These are phyloP conservation scores for Boletus pseudopeckii DNA, from an alignment of 768 basidiomycete species.

Conservation along the genomic window DNA sequence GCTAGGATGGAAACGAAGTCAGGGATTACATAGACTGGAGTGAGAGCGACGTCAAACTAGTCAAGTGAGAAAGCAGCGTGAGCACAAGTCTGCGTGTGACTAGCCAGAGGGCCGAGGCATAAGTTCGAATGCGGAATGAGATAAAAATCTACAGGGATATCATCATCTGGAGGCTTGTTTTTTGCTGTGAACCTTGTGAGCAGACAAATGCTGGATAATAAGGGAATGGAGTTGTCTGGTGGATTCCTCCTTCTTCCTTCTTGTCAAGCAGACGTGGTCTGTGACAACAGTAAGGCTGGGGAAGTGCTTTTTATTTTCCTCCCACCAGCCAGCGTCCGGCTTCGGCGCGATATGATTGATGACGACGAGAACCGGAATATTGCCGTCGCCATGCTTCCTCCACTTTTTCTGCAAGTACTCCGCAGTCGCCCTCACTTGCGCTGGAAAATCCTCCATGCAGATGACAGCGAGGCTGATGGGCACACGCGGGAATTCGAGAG, in stretches of 20 bases:
- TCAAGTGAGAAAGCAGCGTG: too few species aligned
- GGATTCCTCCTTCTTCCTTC: conserved; percentile 16
- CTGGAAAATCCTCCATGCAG: conserved; percentile 20
- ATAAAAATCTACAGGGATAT: background rate
- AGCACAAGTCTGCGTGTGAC: too few species aligned
- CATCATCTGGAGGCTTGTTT: background rate
- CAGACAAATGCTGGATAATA: conserved; percentile 15
- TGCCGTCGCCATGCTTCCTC: conserved; percentile 13
- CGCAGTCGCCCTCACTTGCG: conserved; percentile 20
- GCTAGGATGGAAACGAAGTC: background rate
- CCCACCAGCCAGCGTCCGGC: conserved; percentile 22
- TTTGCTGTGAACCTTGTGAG: background rate
- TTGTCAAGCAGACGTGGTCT: conserved; percentile 20
- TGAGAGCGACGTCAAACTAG: background rate
- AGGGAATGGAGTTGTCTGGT: conserved; percentile 16
- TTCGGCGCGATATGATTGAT: conserved; percentile 19
- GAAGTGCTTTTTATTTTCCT: conserved; percentile 21
- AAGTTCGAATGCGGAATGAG: background rate
- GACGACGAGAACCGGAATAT: conserved; percentile 20
- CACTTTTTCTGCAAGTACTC: conserved; percentile 17
- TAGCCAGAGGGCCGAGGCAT: background rate
- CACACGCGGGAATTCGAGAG: conserved; percentile 18
- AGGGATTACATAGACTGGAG: background rate
- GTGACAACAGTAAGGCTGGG: conserved; percentile 10
- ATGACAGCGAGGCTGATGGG: conserved; percentile 22